Evolutionary conservation across 2,329 filamentous ascomycete genomes (phyloP).

Genomic region (Talaromyces amestolkiae): DNA sequence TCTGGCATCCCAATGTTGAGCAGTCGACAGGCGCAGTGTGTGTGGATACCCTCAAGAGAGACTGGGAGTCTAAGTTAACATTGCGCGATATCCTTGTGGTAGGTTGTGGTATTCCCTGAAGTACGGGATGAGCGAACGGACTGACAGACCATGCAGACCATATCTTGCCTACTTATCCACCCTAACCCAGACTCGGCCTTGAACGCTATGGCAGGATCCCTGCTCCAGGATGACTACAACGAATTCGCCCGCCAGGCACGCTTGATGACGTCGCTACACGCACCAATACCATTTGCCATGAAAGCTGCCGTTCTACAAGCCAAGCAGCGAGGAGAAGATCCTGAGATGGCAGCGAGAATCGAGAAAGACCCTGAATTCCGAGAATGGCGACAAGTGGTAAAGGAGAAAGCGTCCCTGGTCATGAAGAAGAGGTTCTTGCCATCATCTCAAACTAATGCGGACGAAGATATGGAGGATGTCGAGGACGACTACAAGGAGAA

Average conservation of each 20-base stretch:
- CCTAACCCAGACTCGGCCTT: slow-evolving; percentile 64
- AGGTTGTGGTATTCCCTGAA: slow-evolving; percentile 23
- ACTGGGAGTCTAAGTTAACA: slow-evolving; percentile 59
- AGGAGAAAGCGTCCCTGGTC: slow-evolving; percentile 23
- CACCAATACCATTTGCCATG: slow-evolving; percentile 50
- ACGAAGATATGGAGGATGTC: slow-evolving; percentile 34
- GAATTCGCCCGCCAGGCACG: slow-evolving; percentile 57
- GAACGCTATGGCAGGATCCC: slow-evolving; percentile 59
- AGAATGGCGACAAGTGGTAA: slow-evolving; percentile 18
- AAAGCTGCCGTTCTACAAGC: slow-evolving; percentile 51
- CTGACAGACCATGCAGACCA: slow-evolving; percentile 44
- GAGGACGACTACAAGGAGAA: slow-evolving; percentile 50
- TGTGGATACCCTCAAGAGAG: slow-evolving; percentile 63
- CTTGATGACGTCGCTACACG: slow-evolving; percentile 63
- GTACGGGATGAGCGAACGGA: neutral
- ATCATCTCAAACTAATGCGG: neutral
- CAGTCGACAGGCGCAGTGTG: slow-evolving; percentile 61
- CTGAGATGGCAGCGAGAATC: slow-evolving; percentile 27
- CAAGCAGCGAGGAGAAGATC: slow-evolving; percentile 54
- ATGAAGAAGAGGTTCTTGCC: slow-evolving; percentile 31
- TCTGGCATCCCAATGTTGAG: slow-evolving; percentile 66
- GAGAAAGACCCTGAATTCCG: slow-evolving; percentile 24
- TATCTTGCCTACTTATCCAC: slow-evolving; percentile 61
- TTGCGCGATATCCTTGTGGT: slow-evolving; percentile 57
- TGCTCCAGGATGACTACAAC: slow-evolving; percentile 60